A percentile compares a stretch with the other conserved stretches of the same genome.
phyloP scores from a whole-genome alignment of 2,329 filamentous ascomycete genomes.

The Cytospora leucostoma region DNA sequence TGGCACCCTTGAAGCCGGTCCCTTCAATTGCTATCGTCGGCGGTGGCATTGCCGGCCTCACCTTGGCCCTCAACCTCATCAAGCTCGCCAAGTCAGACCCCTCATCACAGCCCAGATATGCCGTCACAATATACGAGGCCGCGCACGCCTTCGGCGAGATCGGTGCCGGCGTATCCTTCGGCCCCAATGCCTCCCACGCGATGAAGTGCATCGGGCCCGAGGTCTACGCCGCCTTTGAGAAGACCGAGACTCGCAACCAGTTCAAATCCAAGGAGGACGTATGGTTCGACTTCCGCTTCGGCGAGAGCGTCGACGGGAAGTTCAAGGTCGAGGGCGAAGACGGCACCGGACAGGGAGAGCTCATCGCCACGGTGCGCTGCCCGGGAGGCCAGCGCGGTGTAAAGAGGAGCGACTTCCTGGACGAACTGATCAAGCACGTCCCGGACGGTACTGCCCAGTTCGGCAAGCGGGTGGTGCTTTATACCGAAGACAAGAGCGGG shows the following conservation, averaged over 20 bases:
- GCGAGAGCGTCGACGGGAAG: slow-evolving; percentile 28
- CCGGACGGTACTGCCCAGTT: slow-evolving; percentile 27
- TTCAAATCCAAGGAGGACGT: slow-evolving; percentile 30
- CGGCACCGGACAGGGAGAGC: slow-evolving; percentile 20
- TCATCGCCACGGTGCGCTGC: slow-evolving; percentile 24
- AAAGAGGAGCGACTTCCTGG: slow-evolving; percentile 33
- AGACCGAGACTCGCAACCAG: slow-evolving; percentile 34
- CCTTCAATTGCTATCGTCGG: slow-evolving; percentile 55
- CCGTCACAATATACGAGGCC: slow-evolving; percentile 54
- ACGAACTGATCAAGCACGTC: slow-evolving; percentile 30
- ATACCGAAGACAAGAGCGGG: slow-evolving; percentile 13
- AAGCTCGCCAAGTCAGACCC: slow-evolving; percentile 33
- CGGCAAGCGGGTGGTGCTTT: slow-evolving; percentile 24
- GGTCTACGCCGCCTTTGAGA: slow-evolving; percentile 32
- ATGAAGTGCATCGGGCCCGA: slow-evolving; percentile 34
- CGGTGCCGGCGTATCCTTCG: slow-evolving; percentile 59
- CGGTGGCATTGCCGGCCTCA: slow-evolving; percentile 59
- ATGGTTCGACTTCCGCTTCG: slow-evolving; percentile 36
- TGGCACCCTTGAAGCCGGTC: not conserved
- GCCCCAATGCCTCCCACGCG: slow-evolving; percentile 46
- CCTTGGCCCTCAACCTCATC: slow-evolving; percentile 44
- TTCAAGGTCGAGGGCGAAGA: slow-evolving; percentile 24
- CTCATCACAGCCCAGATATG: slow-evolving; percentile 11
- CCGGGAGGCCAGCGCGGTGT: slow-evolving; percentile 31
- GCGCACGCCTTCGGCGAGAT: slow-evolving; percentile 57